phyloP scores from a whole-genome alignment of 2,329 filamentous ascomycete genomes.

The Arthrobotrys sphaeroides region DNA sequence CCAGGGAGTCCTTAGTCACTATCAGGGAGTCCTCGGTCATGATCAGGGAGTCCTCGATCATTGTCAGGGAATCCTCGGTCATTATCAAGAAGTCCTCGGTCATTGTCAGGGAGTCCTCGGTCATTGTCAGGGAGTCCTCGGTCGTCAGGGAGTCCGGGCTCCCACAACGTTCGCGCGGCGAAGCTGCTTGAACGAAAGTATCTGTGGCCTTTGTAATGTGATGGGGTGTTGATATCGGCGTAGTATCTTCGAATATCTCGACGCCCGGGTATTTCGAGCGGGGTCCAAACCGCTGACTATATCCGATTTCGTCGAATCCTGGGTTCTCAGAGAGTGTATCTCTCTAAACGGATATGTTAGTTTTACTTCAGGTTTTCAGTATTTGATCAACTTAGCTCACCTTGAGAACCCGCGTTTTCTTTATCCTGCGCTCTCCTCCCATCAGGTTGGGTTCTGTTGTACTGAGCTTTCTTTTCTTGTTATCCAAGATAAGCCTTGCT shows the following conservation, averaged over 20 bases:
- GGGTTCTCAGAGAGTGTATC: not conserved
- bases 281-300: not conserved
- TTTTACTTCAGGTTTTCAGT: not conserved
- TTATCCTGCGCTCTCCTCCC: not conserved
- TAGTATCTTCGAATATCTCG: not conserved
- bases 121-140: too few species aligned
- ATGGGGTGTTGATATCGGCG: not conserved
- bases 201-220: too few species aligned
- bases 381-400: too few species aligned
- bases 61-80: too few species aligned
- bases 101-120: not conserved
- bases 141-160: too few species aligned
- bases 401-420: not conserved
- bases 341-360: not conserved
- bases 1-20: too few species aligned
- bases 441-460: not conserved
- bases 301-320: not conserved
- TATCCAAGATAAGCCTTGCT: not conserved
- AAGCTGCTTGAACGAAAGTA: too few species aligned
- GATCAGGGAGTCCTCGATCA: not conserved
- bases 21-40: too few species aligned
- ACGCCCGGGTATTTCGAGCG: too few species aligned
- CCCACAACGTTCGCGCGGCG: too few species aligned
- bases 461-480: not conserved
- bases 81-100: too few species aligned